Evolutionary conservation across 805 yeast genomes (phyloP).

Genomic region (Myxozyma neotropica): DNA sequence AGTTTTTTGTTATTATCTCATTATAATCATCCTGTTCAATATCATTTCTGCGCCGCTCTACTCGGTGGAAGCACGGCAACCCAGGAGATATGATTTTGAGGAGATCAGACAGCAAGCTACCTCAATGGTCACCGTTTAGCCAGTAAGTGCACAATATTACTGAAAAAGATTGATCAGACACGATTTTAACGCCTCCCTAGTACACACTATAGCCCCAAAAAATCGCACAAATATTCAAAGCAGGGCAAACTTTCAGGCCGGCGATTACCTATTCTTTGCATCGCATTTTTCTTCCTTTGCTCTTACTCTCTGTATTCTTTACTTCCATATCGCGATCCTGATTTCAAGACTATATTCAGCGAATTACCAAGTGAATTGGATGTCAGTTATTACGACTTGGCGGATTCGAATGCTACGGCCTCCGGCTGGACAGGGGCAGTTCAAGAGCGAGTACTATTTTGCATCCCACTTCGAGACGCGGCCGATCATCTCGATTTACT

Average conservation of each 20-base stretch:
- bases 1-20: too few species aligned
- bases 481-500: slow-evolving; percentile 87
- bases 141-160: neutral
- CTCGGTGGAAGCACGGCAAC: too few species aligned
- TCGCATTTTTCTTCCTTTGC: neutral
- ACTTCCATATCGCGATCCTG: slow-evolving; percentile 4
- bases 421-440: slow-evolving; percentile 67
- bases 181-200: neutral
- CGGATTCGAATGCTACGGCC: slow-evolving; percentile 14
- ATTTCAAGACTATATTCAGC: neutral
- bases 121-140: slow-evolving; percentile 4
- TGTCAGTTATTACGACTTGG: slow-evolving; percentile 16
- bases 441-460: slow-evolving; percentile 75
- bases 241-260: neutral
- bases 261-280: neutral
- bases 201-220: neutral
- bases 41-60: too few species aligned
- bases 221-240: neutral
- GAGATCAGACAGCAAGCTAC: neutral
- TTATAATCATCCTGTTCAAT: too few species aligned
- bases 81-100: neutral
- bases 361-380: slow-evolving; percentile 1
- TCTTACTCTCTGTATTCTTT: neutral
- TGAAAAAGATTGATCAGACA: neutral
- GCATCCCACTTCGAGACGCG: slow-evolving; percentile 92